Base-by-base conservation (phyloP, 2,329 filamentous ascomycete genomes). In the Diplocarpon mali region DNA sequence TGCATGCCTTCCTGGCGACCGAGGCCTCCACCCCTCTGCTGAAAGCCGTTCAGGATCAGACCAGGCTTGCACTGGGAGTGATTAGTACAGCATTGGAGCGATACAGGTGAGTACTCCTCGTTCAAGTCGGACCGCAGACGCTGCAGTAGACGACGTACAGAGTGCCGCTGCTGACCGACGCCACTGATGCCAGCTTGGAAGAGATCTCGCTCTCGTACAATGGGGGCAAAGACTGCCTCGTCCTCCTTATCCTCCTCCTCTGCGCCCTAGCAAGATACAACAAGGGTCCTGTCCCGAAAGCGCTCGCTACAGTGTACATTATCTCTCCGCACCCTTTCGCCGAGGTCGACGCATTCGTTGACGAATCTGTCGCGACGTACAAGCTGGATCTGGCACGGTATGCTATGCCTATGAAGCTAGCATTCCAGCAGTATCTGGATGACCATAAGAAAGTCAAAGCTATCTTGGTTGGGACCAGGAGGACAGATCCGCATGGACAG, bases 191-290 rank as follows among this genome's bases (percentile, higher is more conserved):
- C 30, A 92, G 85, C 47, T 75, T 83, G 50, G 73, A 82, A 47
- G 75, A 93, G 61, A 73, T 96, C 49, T 87, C 89, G 5, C 72
- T 96, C 52, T 94, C 90, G 45, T 98, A 95, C 67, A 98, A 98
- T 58, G 92, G 92, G 60, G 92, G 92, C 49, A 98, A 98, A 65
- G 92, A 96, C 71, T 96, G 90, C 59, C 82, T 96, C 14, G 89
- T 96, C 42, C 78, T 96, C 14, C 73, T 96, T 6, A 75, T 95
- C 58, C 71, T 96, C 53, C 86, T 95, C 60, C 80, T 96, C 54
- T 80, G 83, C 50, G 72, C 69, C 54, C 68, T 75, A 6, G 50
- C 54, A 13, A 42, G 37, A 6, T 40, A 48, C 41, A 42, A 42
- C 17, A 48, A 46, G n/a, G 30, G 36, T 2, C 29, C 49, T 12